Percentiles rank a stretch among this genome's conserved stretches.
phyloP scores from a whole-genome alignment of 1,284 basidiomycete genomes.

The Irpex sp. region DNA sequence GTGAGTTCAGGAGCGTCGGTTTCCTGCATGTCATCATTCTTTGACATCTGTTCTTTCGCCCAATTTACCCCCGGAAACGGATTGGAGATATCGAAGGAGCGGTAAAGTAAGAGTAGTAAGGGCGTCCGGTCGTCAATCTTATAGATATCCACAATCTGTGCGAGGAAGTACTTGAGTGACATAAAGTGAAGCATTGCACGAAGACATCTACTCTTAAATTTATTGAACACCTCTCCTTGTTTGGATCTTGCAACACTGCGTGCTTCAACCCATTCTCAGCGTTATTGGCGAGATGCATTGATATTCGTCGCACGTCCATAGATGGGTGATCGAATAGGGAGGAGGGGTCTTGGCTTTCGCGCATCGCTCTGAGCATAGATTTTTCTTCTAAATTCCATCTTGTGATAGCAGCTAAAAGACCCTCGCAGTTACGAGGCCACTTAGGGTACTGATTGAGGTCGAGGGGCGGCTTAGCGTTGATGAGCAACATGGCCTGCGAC shows the following conservation, averaged over 20 bases:
- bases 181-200: not conserved
- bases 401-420: conserved; percentile 8
- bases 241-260: conserved; percentile 26
- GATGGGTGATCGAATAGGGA: conserved; percentile 28
- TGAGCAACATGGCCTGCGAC: conserved; percentile 18
- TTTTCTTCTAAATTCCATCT: conserved; percentile 16
- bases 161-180: not conserved
- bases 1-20: conserved; percentile 29
- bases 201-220: conserved; percentile 26
- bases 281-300: conserved; percentile 27
- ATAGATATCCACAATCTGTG: conserved; percentile 29
- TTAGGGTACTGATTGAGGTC: conserved; percentile 13
- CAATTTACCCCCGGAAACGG: conserved; percentile 12
- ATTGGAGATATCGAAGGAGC: conserved; percentile 15
- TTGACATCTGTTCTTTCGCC: conserved; percentile 11
- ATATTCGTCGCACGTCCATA: conserved; percentile 32
- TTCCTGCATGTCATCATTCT: conserved; percentile 4
- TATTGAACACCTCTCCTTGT: conserved; percentile 22
- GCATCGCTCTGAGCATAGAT: not conserved
- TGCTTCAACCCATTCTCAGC: conserved; percentile 23
- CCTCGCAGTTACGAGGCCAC: conserved; percentile 10
- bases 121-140: conserved; percentile 27
- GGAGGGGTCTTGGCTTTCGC: not conserved
- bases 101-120: conserved; percentile 30
- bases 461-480: conserved; percentile 15